Percentiles rank a stretch among this genome's conserved stretches.
phyloP scores from a whole-genome alignment of 1,284 basidiomycete genomes.

The Tilletia indica region DNA sequence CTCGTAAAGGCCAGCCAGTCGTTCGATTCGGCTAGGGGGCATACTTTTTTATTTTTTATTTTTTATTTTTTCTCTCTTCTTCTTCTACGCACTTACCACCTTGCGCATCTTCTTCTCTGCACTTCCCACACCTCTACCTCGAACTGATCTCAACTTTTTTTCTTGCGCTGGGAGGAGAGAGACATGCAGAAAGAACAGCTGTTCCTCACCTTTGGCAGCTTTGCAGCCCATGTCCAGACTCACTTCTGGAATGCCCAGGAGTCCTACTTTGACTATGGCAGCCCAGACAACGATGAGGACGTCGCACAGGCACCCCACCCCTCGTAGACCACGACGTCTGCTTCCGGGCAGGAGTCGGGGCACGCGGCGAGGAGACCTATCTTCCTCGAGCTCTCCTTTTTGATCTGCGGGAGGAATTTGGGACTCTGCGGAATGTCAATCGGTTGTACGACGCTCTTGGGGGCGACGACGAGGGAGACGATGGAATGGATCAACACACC shows the following conservation, averaged over 20 bases:
- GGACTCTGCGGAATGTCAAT: slow-evolving; percentile 34
- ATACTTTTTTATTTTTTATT: background rate
- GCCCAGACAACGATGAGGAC: slow-evolving; percentile 18
- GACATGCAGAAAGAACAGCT: slow-evolving; percentile 39
- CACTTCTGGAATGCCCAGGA: slow-evolving; percentile 54
- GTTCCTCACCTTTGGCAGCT: slow-evolving; percentile 48
- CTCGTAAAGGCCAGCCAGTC: slow-evolving; percentile 9
- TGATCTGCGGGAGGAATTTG: slow-evolving; percentile 46
- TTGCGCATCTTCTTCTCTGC: too few relatives aligned
- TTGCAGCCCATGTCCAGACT: slow-evolving; percentile 49
- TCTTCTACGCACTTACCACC: background rate
- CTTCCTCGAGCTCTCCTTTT: slow-evolving; percentile 46
- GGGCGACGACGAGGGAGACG: slow-evolving; percentile 20
- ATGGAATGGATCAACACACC: slow-evolving; percentile 25
- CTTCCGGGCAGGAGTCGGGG: slow-evolving; percentile 43
- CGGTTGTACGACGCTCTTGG: slow-evolving; percentile 35
- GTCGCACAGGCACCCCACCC: slow-evolving; percentile 20
- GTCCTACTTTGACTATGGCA: slow-evolving; percentile 33
- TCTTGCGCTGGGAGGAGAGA: background rate
- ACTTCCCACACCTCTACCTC: too few relatives aligned
- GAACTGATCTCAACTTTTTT: background rate
- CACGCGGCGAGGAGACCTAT: slow-evolving; percentile 41
- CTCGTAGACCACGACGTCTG: slow-evolving; percentile 49
- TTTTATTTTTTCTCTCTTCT: background rate
- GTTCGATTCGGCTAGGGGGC: slow-evolving; percentile 8